These are phyloP conservation scores for Laguncularia racemosa DNA, from an alignment of 345 rosid genomes.

Conservation along the genomic window DNA sequence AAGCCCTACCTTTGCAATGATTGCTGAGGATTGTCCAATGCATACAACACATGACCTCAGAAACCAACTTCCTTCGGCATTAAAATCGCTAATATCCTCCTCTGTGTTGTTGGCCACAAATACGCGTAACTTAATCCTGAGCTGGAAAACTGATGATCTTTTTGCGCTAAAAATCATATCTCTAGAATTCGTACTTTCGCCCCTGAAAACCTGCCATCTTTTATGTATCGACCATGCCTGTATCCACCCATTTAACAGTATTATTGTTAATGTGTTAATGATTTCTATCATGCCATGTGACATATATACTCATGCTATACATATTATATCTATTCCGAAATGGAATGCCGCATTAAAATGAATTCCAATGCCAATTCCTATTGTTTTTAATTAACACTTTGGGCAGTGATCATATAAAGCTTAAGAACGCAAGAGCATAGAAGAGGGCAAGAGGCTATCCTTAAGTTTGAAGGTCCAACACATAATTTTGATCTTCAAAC, in stretches of 20 bases:
- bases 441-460: too few relatives aligned
- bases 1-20: neutral
- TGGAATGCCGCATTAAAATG: too few relatives aligned
- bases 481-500: too few relatives aligned
- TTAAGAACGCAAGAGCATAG: too few relatives aligned
- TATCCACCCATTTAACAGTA: neutral
- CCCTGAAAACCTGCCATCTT: constrained; percentile 44
- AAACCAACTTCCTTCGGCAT: constrained; percentile 4
- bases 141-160: constrained; percentile 29
- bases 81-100: neutral
- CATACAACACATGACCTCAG: neutral
- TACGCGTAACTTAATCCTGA: constrained; percentile 19
- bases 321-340: too few relatives aligned
- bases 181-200: constrained; percentile 28
- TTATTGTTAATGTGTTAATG: too few relatives aligned
- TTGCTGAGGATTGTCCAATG: neutral
- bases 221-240: constrained; percentile 23
- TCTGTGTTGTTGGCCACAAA: constrained; percentile 3
- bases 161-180: constrained; percentile 34
- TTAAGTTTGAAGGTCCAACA: too few relatives aligned
- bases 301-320: too few relatives aligned
- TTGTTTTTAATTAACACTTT: too few relatives aligned
- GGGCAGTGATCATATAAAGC: too few relatives aligned
- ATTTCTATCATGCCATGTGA: too few relatives aligned
- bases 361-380: too few relatives aligned